Evolutionary conservation across 495 filamentous ascomycete genomes (phyloP).

Genomic region (Penicilliopsis zonata): DNA sequence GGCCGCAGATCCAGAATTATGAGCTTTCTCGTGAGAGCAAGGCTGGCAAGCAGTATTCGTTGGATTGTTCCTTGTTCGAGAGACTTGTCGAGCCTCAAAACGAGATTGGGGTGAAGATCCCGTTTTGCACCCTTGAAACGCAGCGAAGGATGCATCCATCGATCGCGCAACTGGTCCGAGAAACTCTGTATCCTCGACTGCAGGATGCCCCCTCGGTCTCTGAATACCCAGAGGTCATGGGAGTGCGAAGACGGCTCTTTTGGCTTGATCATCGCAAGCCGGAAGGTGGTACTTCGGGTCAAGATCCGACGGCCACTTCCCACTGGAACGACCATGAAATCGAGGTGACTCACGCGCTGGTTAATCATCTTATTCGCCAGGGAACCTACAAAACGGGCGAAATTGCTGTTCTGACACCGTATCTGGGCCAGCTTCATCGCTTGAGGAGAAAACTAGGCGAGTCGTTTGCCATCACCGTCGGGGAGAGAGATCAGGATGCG

Average conservation of each 20-base stretch:
- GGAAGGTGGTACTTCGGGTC: constrained; percentile 34
- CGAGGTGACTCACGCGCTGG: constrained; percentile 49
- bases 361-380: constrained; percentile 63
- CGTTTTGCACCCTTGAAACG: background rate
- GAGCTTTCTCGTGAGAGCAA: constrained; percentile 47
- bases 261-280: constrained; percentile 58
- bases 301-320: constrained; percentile 33
- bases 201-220: constrained; percentile 41
- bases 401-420: constrained; percentile 72
- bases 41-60: constrained; percentile 39
- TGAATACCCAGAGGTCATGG: constrained; percentile 45
- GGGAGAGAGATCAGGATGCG: constrained; percentile 53
- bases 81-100: constrained; percentile 37
- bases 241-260: constrained; percentile 54
- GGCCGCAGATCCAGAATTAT: constrained; percentile 57
- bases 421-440: constrained; percentile 57
- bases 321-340: constrained; percentile 53
- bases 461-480: constrained; percentile 49
- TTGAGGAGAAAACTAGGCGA: constrained; percentile 38
- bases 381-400: constrained; percentile 51
- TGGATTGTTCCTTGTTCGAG: constrained; percentile 63
- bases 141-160: constrained; percentile 72
- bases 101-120: constrained; percentile 28
- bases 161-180: constrained; percentile 46
- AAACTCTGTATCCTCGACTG: constrained; percentile 53